Percentiles rank a stretch among this genome's conserved stretches.
Conservation (phyloP, 768 basidiomycete species). For the Pleurotus cornucopiae region DNA sequence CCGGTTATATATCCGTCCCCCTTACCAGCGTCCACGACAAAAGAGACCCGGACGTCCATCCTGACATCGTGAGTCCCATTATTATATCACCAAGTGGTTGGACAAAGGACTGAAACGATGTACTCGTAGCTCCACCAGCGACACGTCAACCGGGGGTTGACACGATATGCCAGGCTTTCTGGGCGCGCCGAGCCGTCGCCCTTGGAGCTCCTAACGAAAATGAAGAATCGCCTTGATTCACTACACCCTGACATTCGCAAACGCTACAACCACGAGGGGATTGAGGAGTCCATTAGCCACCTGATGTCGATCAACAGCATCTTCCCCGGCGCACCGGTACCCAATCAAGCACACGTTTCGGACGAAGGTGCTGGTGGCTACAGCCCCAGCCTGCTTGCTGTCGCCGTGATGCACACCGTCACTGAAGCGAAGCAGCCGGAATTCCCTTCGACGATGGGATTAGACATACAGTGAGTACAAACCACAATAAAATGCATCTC, state of each 20-base stretch:
- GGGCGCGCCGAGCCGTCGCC: conserved; percentile 5
- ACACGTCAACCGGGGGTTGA: conserved; percentile 6
- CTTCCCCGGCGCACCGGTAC: not conserved
- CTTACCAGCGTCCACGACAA: not conserved
- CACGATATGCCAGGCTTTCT: not conserved
- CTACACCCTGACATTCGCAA: conserved; percentile 1
- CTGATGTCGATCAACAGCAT: not conserved
- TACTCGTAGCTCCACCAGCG: conserved; percentile 4
- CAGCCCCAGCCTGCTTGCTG: conserved; percentile 1
- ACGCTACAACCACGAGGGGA: conserved; percentile 6
- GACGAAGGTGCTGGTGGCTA: not conserved
- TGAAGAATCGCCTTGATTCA: conserved; percentile 2
- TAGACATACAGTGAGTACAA: conserved; percentile 6
- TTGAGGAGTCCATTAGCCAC: conserved; percentile 4
- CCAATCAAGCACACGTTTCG: conserved; percentile 1
- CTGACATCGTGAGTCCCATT: not conserved
- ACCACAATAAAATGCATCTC: not conserved
- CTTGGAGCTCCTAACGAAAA: not conserved
- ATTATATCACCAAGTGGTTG: not conserved
- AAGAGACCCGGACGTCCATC: not conserved
- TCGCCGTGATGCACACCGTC: conserved; percentile 2
- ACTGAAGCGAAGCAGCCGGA: conserved; percentile 1
- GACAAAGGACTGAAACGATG: not conserved
- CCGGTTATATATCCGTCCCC: conserved; percentile 2
- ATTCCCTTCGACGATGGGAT: conserved; percentile 2